These are phyloP conservation scores for Mesembryanthemum crystallinum DNA, from an alignment of 148 eudicot species.

Conservation along the genomic window DNA sequence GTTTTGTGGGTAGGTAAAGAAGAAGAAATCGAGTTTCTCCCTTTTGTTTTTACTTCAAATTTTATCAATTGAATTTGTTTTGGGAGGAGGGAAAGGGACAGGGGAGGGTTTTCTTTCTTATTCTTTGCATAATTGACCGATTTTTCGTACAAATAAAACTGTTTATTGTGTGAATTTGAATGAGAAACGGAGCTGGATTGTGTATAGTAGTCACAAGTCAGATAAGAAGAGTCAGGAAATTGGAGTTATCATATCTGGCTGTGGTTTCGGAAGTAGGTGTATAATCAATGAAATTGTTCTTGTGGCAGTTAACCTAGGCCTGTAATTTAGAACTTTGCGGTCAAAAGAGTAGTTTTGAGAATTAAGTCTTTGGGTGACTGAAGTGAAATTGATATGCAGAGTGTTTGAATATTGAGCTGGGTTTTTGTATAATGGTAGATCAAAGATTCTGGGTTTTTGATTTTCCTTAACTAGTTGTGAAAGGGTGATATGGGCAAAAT, in stretches of 20 bases:
- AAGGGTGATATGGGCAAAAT: not conserved
- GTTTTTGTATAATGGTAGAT: not conserved
- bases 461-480: not conserved
- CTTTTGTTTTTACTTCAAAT: too few species aligned
- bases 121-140: too few species aligned
- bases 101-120: not conserved
- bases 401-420: not conserved
- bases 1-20: not conserved
- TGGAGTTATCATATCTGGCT: not conserved
- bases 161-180: too few species aligned
- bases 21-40: not conserved
- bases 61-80: too few species aligned
- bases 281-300: not conserved
- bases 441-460: not conserved
- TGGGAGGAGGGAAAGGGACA: too few species aligned
- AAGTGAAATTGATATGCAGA: not conserved
- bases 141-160: too few species aligned
- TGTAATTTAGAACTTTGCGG: not conserved
- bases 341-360: not conserved
- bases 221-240: not conserved
- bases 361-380: not conserved
- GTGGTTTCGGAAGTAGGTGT: not conserved
- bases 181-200: not conserved
- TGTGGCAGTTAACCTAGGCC: not conserved
- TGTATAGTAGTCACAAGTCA: too few species aligned